phyloP scores from a whole-genome alignment of 257 asterid genomes.

The Leonotis leonurus region DNA sequence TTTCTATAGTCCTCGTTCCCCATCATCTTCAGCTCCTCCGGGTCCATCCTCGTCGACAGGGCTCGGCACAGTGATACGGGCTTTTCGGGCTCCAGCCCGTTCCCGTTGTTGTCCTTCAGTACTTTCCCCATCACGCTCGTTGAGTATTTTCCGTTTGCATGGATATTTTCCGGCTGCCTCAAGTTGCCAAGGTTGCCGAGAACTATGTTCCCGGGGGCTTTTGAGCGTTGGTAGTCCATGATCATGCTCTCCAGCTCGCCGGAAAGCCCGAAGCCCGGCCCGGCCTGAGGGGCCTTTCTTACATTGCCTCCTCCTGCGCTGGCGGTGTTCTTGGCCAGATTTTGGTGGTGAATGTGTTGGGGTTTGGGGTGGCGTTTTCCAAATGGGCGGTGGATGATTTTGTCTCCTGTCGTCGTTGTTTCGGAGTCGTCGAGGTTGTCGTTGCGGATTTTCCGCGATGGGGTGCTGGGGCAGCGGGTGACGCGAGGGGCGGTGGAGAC shows the following conservation, averaged over 20 bases:
- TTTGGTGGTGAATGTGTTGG: slow-evolving; percentile 15
- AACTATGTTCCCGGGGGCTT: slow-evolving; percentile 35
- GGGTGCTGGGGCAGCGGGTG: slow-evolving; percentile 36
- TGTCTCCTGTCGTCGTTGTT: slow-evolving; percentile 26
- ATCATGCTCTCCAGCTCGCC: slow-evolving; percentile 81
- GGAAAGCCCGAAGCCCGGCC: slow-evolving; percentile 34
- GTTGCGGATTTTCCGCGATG: slow-evolving; percentile 22
- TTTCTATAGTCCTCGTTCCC: slow-evolving; percentile 95
- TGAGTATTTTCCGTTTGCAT: slow-evolving; percentile 19
- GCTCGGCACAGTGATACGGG: slow-evolving; percentile 70
- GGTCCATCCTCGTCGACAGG: slow-evolving; percentile 83
- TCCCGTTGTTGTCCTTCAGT: slow-evolving; percentile 39
- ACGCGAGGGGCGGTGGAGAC: slow-evolving; percentile 7
- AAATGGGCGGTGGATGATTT: slow-evolving; percentile 42
- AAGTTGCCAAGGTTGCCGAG: slow-evolving; percentile 62
- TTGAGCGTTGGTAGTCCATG: slow-evolving; percentile 45
- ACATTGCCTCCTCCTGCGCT: neutral
- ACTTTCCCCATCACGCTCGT: slow-evolving; percentile 50
- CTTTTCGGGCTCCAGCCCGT: slow-evolving; percentile 30
- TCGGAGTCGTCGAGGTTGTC: slow-evolving; percentile 11
- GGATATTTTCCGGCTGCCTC: slow-evolving; percentile 27
- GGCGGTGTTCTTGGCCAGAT: neutral
- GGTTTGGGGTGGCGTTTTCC: slow-evolving; percentile 29
- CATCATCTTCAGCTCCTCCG: slow-evolving; percentile 78
- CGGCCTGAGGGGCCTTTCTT: slow-evolving; percentile 27